Evolutionary conservation across 2,329 filamentous ascomycete genomes (phyloP), one percentile per base, ranked within the genome.

Genomic region (Aspergillus novofumigatus): DNA sequence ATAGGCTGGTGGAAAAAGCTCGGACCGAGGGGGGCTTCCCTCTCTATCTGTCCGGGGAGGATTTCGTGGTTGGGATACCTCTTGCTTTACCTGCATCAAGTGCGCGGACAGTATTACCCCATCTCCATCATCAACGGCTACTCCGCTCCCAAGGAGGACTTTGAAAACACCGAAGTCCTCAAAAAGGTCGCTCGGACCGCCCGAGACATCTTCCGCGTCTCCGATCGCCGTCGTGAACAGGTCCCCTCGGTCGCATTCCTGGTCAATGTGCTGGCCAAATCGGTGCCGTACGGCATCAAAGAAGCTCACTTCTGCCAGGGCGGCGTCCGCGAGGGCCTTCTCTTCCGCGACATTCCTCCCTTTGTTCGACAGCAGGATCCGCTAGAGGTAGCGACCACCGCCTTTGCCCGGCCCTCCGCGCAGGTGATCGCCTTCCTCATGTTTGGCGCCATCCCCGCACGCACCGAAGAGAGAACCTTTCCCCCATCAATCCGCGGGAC

Each of bases 1-100:
- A 75, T 4, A 75, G 79, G n/a, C 72, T 85, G 3, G 63, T 78
- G 1, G 68, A 79, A 10, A 66, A 73, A 28, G 78, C 79, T 10
- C 69, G 75, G 26, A 66, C 73, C 10, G 66, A 78, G 3, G 77
- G 77, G 2, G 82, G 82, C 1, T 80, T 91, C 54, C 84, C 87
- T 11, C 78, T 96, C 9, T 96, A 92, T 69, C 84, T 96, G 56
- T 95, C 90, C 58, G 92, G 92, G 92, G 92, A 26, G 92, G 92
- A 0, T 95, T 96, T 69, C 82, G 92, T 25, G 92, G 92, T 20
- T 96, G 94, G 79, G 91, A 8, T 93, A 90, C 72, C 86, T 95
- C 67, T 78, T 96, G 47, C 90, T 95, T 85, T 86, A 89, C 69
- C 82, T 84, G 59, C 90, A 94, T 68, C 75, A 80, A 11, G 83